A percentile compares a stretch with the other conserved stretches of the same genome.
phyloP scores from a whole-genome alignment of 2,329 filamentous ascomycete species.

The Davidsoniella virescens region DNA sequence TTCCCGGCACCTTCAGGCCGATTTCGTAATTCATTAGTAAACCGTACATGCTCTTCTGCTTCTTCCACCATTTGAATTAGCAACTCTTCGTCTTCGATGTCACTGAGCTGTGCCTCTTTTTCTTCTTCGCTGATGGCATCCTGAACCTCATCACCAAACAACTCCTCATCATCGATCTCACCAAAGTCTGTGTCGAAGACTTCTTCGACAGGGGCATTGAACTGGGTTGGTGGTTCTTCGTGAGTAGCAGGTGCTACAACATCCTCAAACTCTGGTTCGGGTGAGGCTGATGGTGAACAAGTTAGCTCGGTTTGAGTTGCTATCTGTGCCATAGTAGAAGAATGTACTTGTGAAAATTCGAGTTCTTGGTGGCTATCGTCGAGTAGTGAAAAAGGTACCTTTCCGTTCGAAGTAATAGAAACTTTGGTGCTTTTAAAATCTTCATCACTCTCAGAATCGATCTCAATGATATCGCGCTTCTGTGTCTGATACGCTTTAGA shows the following conservation, averaged over 20 bases:
- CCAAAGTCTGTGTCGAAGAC: not conserved
- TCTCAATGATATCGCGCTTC: conserved; percentile 38
- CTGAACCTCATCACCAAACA: conserved; percentile 24
- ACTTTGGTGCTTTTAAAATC: conserved; percentile 33
- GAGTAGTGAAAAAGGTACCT: not conserved
- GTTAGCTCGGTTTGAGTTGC: no score
- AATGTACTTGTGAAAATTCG: no score
- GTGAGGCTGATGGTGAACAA: conserved; percentile 3
- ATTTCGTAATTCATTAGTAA: conserved; percentile 73
- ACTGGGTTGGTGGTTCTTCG: conserved; percentile 2
- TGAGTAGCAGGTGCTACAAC: conserved; percentile 19
- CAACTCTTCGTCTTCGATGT: conserved; percentile 83
- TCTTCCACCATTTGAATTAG: conserved; percentile 75
- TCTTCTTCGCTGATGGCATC: conserved; percentile 3
- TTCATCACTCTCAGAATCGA: conserved; percentile 39
- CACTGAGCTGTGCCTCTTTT: conserved; percentile 56
- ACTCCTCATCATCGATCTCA: conserved; percentile 23
- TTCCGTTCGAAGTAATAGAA: not conserved
- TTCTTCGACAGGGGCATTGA: no score
- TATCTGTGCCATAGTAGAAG: no score
- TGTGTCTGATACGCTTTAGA: conserved; percentile 18
- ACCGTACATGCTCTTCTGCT: conserved; percentile 84
- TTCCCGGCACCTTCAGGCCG: conserved; percentile 53
- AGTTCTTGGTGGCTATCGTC: no score
- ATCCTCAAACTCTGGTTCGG: conserved; percentile 23